Conservation (phyloP, 305 asterid genomes). For the Solanum aculeatissimum region DNA sequence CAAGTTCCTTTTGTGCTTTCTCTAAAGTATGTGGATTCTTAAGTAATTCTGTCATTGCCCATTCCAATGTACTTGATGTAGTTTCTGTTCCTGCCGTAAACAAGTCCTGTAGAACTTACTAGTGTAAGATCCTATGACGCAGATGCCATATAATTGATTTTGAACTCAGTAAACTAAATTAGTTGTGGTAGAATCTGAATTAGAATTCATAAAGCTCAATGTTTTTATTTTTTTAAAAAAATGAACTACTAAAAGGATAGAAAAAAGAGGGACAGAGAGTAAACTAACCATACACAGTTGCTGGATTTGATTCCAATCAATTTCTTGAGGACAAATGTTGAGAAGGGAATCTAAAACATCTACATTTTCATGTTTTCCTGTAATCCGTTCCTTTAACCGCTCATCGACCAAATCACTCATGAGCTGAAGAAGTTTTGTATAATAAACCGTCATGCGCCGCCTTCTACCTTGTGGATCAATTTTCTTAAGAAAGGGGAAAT, state of each 20-base stretch:
- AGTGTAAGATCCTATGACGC: not conserved
- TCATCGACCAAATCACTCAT: not conserved
- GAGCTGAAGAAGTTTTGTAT: slow-evolving; percentile 2
- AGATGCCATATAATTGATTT: too few relatives aligned
- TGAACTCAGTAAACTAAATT: too few relatives aligned
- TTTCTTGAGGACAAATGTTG: slow-evolving; percentile 24
- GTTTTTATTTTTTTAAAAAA: too few relatives aligned
- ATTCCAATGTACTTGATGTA: not conserved
- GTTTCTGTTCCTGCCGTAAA: not conserved
- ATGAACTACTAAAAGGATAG: too few relatives aligned
- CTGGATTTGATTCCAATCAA: slow-evolving; percentile 48
- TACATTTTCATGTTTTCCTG: not conserved
- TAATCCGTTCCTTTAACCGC: not conserved
- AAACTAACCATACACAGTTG: slow-evolving; percentile 38
- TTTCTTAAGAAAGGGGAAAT: slow-evolving; percentile 11
- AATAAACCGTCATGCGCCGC: not conserved
- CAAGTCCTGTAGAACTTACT: not conserved
- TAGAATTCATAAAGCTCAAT: too few relatives aligned
- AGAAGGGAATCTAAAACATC: slow-evolving; percentile 39
- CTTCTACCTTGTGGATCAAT: slow-evolving; percentile 23
- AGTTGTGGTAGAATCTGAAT: too few relatives aligned
- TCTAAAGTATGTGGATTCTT: not conserved
- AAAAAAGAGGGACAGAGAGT: too few relatives aligned
- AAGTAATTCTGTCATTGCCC: not conserved
- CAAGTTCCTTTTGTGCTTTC: not conserved